A percentile compares a stretch with the other conserved stretches of the same genome.
Conservation (phyloP, 1,284 basidiomycete genomes). For the Coriolopsis trogii region DNA sequence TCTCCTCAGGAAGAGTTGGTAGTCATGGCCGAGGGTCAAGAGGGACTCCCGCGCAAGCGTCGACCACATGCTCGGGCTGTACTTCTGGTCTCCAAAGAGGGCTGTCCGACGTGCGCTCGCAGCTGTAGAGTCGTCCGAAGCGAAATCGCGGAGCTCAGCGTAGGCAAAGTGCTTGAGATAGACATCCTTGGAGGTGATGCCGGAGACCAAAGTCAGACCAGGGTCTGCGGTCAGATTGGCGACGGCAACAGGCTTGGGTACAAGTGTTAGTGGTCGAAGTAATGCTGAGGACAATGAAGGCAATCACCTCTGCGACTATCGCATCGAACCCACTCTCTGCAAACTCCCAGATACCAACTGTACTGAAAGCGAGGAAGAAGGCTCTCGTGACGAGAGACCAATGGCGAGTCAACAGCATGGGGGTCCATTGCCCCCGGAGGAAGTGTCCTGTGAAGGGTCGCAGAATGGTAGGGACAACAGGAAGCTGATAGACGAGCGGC, state of each 20-base stretch:
- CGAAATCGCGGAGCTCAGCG: conserved; percentile 51
- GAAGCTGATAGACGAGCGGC: conserved; percentile 55
- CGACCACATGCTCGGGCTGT: conserved; percentile 65
- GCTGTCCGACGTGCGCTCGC: conserved; percentile 49
- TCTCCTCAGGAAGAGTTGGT: conserved; percentile 55
- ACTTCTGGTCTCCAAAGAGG: conserved; percentile 73
- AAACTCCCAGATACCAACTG: conserved; percentile 60
- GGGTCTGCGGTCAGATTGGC: conserved; percentile 48
- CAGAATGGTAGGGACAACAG: conserved; percentile 50
- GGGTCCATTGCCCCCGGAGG: conserved; percentile 55
- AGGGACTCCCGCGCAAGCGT: conserved; percentile 62
- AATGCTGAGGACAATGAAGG: too few relatives aligned
- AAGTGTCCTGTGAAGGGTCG: conserved; percentile 67
- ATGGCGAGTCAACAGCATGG: conserved; percentile 51
- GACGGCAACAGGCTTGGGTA: conserved; percentile 48
- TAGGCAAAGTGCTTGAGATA: conserved; percentile 62
- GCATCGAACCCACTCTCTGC: conserved; percentile 60
- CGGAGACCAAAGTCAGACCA: conserved; percentile 59
- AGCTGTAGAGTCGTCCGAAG: conserved; percentile 42
- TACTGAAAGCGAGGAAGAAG: conserved; percentile 53
- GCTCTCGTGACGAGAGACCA: conserved; percentile 47
- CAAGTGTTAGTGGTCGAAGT: too few relatives aligned
- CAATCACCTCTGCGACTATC: conserved; percentile 51
- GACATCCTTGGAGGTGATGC: conserved; percentile 50
- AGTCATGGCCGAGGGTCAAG: conserved; percentile 64